Base-by-base conservation (phyloP, 306 rosid genomes). In the Begonia loranthoides region DNA sequence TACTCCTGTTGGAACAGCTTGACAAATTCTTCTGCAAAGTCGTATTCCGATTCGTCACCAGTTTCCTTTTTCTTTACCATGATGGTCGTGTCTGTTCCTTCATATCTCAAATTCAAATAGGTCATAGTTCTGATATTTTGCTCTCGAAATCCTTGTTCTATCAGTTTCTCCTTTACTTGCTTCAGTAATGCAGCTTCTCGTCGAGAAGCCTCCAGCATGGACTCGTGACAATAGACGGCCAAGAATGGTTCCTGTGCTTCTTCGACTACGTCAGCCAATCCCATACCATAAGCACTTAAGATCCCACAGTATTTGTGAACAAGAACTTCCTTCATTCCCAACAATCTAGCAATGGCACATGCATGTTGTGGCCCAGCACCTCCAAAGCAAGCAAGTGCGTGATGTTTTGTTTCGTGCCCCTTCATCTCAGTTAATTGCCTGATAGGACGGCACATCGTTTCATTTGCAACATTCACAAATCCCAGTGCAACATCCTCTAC, bases 331-430 rank as follows among this genome's bases (percentile, higher is more conserved):
- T 80, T 84, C 97, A 89, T 84, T 41, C 95, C 95, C 70, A 89
- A 70, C 0, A 94, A 79, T 67, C 95, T 82, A 61, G 97, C 95
- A 65, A 89, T 89, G 38, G 95, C 88, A 72, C 97, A 89, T 10
- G 97, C 89, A 75, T 89, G 95, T 66, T 89, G 97, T 28, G 97
- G 95, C 38, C 97, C 97, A 52, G 95, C 95, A 64, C 97, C 97
- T 56, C 97, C 97, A 75, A 89, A 89, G 79, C 95, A 89, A 52
- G 90, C 97, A 75, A 89, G 97, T 50, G 93, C 85, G 56, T 89
- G 97, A 70, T 79, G 78, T 73, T 73, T 89, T 21, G 97, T 89
- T 60, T 84, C 97, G 52, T 89, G 93, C 49, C 95, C 97, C 71
- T 84, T 89, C 97, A 89, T 89, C 77, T 84, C 97, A 38, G 97